phyloP scores from a whole-genome alignment of 306 rosid species.

The Cicer pinnatifidum region DNA sequence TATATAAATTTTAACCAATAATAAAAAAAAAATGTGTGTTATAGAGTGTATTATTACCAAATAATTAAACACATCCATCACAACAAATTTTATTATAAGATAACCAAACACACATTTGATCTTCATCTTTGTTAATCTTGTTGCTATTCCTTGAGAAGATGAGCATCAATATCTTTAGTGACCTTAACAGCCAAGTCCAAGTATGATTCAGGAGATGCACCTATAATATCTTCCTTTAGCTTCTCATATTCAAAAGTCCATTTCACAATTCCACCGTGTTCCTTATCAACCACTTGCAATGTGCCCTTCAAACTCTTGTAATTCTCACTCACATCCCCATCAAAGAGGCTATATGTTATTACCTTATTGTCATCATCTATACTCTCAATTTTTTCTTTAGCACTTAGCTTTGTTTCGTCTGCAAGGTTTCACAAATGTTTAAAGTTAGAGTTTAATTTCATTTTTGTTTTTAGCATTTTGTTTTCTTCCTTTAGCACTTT shows the following conservation, averaged over 20 bases:
- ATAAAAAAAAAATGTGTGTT: too few species aligned
- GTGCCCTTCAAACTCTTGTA: conserved; percentile 37
- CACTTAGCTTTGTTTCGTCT: conserved; percentile 37
- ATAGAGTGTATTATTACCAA: too few species aligned
- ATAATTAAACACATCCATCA: background rate
- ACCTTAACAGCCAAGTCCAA: conserved; percentile 20
- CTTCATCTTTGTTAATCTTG: background rate
- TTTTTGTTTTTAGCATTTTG: too few species aligned
- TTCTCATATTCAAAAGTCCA: conserved; percentile 46
- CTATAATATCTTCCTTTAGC: conserved; percentile 9
- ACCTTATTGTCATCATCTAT: conserved; percentile 41
- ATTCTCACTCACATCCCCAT: conserved; percentile 28
- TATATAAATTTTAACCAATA: too few species aligned
- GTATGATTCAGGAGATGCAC: conserved; percentile 4
- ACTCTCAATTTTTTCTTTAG: conserved; percentile 37
- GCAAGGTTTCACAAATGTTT: background rate
- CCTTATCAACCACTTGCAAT: conserved; percentile 29
- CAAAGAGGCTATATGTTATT: conserved; percentile 39
- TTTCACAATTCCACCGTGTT: conserved; percentile 44
- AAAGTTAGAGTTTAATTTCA: background rate
- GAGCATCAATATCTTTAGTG: conserved; percentile 43
- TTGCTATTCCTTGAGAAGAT: conserved; percentile 22
- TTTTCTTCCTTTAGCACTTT: too few species aligned
- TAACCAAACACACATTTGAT: conserved; percentile 1
- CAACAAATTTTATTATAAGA: background rate